Evolutionary conservation across 352 stramenopile species (phyloP).

Genomic region (Peronospora belbahrii): DNA sequence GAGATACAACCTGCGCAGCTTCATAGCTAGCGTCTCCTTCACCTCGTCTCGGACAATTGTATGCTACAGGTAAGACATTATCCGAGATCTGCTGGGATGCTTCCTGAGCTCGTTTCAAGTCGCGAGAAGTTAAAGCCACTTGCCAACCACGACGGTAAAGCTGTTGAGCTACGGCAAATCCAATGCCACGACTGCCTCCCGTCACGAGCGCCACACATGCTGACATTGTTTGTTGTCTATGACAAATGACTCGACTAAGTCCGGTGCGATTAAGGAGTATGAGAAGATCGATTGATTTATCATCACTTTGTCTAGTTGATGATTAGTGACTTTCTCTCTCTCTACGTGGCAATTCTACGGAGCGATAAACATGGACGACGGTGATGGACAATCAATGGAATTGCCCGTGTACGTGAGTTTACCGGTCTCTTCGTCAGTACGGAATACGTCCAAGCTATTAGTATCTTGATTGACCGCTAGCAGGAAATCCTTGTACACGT

Average conservation of each 20-base stretch:
- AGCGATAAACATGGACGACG: constrained; percentile 40
- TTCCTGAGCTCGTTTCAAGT: constrained; percentile 41
- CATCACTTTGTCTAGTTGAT: neutral
- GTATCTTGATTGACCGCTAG: constrained; percentile 61
- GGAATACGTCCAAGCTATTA: constrained; percentile 53
- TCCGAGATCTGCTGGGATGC: constrained; percentile 38
- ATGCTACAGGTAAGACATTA: constrained; percentile 48
- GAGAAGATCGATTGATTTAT: neutral
- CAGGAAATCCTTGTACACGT: constrained; percentile 45
- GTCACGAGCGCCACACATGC: constrained; percentile 55
- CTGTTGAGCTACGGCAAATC: constrained; percentile 59
- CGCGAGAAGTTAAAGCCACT: constrained; percentile 64
- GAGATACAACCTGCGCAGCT: constrained; percentile 32
- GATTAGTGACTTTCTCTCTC: neutral
- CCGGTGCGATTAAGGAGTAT: neutral
- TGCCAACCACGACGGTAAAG: constrained; percentile 56
- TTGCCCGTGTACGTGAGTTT: constrained; percentile 42
- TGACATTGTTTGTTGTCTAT: too few species aligned
- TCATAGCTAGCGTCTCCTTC: constrained; percentile 15
- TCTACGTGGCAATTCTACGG: constrained; percentile 7
- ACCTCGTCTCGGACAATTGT: constrained; percentile 37
- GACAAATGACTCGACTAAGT: constrained; percentile 14
- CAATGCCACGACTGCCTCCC: constrained; percentile 72
- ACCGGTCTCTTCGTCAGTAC: constrained; percentile 32
- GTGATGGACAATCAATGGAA: constrained; percentile 37